phyloP scores from a whole-genome alignment of 2,329 filamentous ascomycete genomes.

The Exserohilum turcica region DNA sequence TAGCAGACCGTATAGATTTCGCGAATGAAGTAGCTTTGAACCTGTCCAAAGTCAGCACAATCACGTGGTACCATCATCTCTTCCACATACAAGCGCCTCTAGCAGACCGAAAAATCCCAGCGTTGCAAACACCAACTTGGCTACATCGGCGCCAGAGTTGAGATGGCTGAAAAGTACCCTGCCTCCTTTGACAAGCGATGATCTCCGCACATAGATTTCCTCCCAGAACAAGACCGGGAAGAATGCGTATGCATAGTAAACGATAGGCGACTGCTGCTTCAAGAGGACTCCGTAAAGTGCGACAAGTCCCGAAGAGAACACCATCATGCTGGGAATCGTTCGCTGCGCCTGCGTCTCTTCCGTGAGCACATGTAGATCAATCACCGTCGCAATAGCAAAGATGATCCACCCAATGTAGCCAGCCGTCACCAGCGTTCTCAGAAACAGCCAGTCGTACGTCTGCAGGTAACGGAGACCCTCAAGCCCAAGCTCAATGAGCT shows the following conservation, averaged over 20 bases:
- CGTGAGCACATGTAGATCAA: slow-evolving; percentile 85
- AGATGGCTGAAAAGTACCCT: slow-evolving; percentile 72
- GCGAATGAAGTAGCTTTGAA: slow-evolving; percentile 88
- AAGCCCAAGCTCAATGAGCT: slow-evolving; percentile 76
- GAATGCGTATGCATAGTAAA: slow-evolving; percentile 89
- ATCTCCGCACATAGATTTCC: slow-evolving; percentile 80
- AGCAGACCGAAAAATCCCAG: slow-evolving; percentile 74
- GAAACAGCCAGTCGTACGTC: slow-evolving; percentile 97
- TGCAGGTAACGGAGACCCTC: slow-evolving; percentile 90
- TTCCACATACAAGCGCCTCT: slow-evolving; percentile 66
- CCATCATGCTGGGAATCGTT: slow-evolving; percentile 61
- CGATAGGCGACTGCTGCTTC: slow-evolving; percentile 75
- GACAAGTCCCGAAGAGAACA: slow-evolving; percentile 78
- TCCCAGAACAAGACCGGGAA: slow-evolving; percentile 98
- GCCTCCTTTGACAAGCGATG: slow-evolving; percentile 69
- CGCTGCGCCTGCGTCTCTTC: slow-evolving; percentile 68
- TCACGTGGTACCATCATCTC: neutral
- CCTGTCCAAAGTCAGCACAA: slow-evolving; percentile 56
- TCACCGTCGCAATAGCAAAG: slow-evolving; percentile 85
- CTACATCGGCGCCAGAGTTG: slow-evolving; percentile 61
- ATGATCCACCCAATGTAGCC: slow-evolving; percentile 97
- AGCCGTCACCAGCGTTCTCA: slow-evolving; percentile 83
- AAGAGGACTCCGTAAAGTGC: slow-evolving; percentile 78
- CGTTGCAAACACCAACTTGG: slow-evolving; percentile 67
- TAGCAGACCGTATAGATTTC: slow-evolving; percentile 86